Conservation (phyloP, 2,329 filamentous ascomycete genomes). For the Neoascochyta sp. region DNA sequence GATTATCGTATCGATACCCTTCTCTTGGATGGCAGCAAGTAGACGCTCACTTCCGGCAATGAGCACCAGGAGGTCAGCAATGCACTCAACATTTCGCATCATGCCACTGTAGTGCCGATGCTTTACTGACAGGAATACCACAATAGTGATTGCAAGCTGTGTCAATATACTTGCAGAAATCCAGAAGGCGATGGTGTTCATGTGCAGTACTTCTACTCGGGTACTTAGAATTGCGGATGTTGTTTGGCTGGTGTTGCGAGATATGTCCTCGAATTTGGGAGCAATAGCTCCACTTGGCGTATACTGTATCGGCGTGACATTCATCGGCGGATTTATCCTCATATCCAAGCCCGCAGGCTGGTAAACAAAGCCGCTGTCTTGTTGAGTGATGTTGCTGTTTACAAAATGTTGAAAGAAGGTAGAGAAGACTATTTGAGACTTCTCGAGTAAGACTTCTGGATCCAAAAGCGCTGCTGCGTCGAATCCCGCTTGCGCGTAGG, state of each 20-base stretch:
- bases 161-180: background rate
- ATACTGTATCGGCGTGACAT: background rate
- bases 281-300: no score
- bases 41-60: conserved; percentile 2
- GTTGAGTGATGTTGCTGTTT: conserved; percentile 12
- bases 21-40: background rate
- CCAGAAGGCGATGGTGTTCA: conserved; percentile 1
- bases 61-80: conserved; percentile 2
- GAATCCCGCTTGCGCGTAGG: conserved; percentile 11
- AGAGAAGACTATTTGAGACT: conserved; percentile 20
- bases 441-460: conserved; percentile 2
- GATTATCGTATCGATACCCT: background rate
- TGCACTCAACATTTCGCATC: conserved; percentile 3
- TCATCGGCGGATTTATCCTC: background rate
- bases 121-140: background rate
- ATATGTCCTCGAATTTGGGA: conserved; percentile 1
- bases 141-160: conserved; percentile 1
- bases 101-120: background rate
- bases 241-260: background rate
- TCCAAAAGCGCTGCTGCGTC: conserved; percentile 20
- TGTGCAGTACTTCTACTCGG: conserved; percentile 1
- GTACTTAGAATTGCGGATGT: background rate
- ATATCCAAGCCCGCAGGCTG: background rate
- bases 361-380: conserved; percentile 2
- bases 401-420: conserved; percentile 34